phyloP scores from a whole-genome alignment of 2,329 filamentous ascomycete genomes.

The Acarospora socialis region DNA sequence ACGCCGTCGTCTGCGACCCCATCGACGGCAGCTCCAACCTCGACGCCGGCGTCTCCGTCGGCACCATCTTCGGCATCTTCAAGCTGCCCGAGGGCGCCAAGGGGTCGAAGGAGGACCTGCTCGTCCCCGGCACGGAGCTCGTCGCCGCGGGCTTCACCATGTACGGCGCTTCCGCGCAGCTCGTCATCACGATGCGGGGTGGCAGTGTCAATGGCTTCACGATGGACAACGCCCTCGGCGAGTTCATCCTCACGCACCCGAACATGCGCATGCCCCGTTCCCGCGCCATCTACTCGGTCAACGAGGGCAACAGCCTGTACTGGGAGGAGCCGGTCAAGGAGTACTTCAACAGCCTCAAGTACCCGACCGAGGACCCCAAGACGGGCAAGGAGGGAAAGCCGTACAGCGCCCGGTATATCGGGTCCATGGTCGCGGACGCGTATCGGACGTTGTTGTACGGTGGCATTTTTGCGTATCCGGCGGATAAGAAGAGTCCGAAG shows the following conservation, averaged over 20 bases:
- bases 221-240: conserved; percentile 86
- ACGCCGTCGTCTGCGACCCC: conserved; percentile 92
- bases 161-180: conserved; percentile 93
- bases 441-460: conserved; percentile 93
- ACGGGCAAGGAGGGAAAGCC: conserved; percentile 51
- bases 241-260: conserved; percentile 97
- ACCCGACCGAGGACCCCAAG: conserved; percentile 44
- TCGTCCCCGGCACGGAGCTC: conserved; percentile 80
- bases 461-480: conserved; percentile 93
- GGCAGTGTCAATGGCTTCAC: conserved; percentile 94
- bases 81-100: conserved; percentile 65
- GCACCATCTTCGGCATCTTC: conserved; percentile 93
- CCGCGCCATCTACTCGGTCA: conserved; percentile 88
- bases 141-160: conserved; percentile 97
- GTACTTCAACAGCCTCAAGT: conserved; percentile 85
- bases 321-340: conserved; percentile 79
- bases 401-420: conserved; percentile 90
- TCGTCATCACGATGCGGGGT: conserved; percentile 93
- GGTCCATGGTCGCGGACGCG: conserved; percentile 95
- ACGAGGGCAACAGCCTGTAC: conserved; percentile 95
- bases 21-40: conserved; percentile 97
- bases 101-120: conserved; percentile 69
- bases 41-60: conserved; percentile 92
- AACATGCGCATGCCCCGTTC: conserved; percentile 74
- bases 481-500: conserved; percentile 96